These are phyloP conservation scores for Microbotryum intermedium DNA, from an alignment of 1,284 basidiomycete species.

Conservation along the genomic window DNA sequence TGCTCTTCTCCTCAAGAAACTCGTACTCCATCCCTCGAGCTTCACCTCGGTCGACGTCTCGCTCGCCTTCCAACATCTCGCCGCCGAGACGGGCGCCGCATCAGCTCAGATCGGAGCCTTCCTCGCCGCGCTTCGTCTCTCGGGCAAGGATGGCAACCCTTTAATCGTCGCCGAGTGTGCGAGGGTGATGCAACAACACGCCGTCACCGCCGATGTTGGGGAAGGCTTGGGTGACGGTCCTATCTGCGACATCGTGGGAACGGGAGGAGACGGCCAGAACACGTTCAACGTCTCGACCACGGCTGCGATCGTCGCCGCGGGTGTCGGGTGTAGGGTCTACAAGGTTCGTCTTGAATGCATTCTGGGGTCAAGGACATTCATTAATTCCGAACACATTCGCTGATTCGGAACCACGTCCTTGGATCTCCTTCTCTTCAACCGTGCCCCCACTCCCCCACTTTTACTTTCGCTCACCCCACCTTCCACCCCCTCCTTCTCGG, in stretches of 20 bases:
- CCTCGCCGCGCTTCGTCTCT: conserved; percentile 31
- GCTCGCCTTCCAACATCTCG: conserved; percentile 27
- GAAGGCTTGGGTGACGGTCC: conserved; percentile 16
- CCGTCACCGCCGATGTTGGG: conserved; percentile 53
- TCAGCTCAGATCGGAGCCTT: conserved; percentile 34
- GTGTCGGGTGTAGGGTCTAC: conserved; percentile 83
- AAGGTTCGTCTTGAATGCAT: conserved; percentile 54
- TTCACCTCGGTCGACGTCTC: conserved; percentile 21
- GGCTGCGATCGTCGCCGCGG: conserved; percentile 87
- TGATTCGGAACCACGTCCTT: not conserved
- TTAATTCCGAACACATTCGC: not conserved
- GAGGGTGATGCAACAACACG: conserved; percentile 56
- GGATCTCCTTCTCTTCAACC: not conserved
- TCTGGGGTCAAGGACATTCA: not conserved
- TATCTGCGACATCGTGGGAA: conserved; percentile 53
- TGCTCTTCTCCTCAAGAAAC: conserved; percentile 27
- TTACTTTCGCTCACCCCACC: not conserved
- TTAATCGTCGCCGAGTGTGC: conserved; percentile 55
- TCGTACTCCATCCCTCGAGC: conserved; percentile 15
- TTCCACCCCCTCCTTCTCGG: not conserved
- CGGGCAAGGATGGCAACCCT: conserved; percentile 31
- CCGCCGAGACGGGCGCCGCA: conserved; percentile 9
- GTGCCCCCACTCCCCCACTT: not conserved
- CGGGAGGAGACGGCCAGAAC: conserved; percentile 94
- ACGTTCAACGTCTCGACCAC: conserved; percentile 97